Percentiles rank a stretch among this genome's conserved stretches.
phyloP scores from a whole-genome alignment of 2,329 filamentous ascomycete genomes.

The Knoxdaviesia capensis region DNA sequence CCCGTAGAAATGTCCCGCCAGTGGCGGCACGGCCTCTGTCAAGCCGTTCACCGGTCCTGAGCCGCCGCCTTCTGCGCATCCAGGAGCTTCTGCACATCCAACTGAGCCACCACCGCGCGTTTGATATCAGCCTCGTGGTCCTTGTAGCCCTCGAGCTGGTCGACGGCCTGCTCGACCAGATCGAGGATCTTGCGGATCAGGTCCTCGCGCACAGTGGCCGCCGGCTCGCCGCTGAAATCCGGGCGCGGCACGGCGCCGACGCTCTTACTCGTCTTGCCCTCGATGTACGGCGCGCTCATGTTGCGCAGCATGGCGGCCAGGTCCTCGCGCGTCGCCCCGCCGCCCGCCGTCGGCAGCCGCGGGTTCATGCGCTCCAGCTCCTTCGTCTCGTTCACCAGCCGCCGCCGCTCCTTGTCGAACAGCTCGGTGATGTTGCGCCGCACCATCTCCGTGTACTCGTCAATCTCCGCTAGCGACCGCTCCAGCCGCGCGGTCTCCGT shows the following conservation, averaged over 20 bases:
- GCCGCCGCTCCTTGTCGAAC: slow-evolving; percentile 1
- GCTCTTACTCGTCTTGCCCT: slow-evolving; percentile 2
- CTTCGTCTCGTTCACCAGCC: slow-evolving; percentile 1
- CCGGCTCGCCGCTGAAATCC: neutral
- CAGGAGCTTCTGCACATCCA: neutral
- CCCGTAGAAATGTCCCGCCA: too few species aligned
- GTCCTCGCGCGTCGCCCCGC: slow-evolving; percentile 1
- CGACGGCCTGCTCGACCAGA: slow-evolving; percentile 3
- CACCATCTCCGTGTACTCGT: slow-evolving; percentile 3
- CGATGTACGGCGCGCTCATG: neutral
- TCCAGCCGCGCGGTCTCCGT: slow-evolving; percentile 1
- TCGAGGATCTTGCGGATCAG: slow-evolving; percentile 1
- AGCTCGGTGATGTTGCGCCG: slow-evolving; percentile 4
- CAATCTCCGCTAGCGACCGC: slow-evolving; percentile 1
- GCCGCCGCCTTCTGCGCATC: neutral
- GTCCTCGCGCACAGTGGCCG: slow-evolving; percentile 1
- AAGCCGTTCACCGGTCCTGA: too few species aligned
- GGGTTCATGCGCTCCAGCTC: slow-evolving; percentile 1
- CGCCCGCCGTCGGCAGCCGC: neutral
- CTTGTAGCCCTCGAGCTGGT: slow-evolving; percentile 4
- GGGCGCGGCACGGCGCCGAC: neutral
- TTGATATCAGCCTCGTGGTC: slow-evolving; percentile 1
- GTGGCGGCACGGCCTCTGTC: too few species aligned
- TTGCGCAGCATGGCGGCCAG: neutral
- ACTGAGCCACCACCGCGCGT: neutral